Percentiles rank a stretch among this genome's conserved stretches.
These are phyloP conservation scores for Cutaneotrichosporon spelunceum DNA, from an alignment of 1,284 basidiomycete genomes.

Conservation along the genomic window DNA sequence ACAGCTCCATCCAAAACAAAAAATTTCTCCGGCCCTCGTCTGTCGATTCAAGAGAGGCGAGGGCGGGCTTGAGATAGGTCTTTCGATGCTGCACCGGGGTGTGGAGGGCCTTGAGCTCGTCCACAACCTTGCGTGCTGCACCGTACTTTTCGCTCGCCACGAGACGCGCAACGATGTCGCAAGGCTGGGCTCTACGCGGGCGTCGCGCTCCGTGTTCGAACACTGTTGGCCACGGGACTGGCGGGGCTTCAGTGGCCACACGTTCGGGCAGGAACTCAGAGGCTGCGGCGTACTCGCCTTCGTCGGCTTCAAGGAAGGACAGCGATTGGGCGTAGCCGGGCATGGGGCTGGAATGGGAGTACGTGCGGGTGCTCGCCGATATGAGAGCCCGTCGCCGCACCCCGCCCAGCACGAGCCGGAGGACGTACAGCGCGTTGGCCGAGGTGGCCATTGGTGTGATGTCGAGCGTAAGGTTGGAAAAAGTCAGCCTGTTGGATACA, in stretches of 20 bases:
- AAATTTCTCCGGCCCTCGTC: constrained; percentile 23
- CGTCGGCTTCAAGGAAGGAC: constrained; percentile 37
- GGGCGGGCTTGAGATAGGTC: constrained; percentile 35
- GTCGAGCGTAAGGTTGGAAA: neutral
- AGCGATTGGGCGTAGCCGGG: neutral
- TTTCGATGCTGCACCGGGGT: constrained; percentile 29
- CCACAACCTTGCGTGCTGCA: constrained; percentile 30
- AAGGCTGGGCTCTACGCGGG: constrained; percentile 14
- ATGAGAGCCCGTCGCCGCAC: constrained; percentile 7
- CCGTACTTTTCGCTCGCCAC: constrained; percentile 23
- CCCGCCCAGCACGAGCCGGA: constrained; percentile 22
- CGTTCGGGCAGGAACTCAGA: constrained; percentile 28
- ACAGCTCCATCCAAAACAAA: constrained; percentile 40
- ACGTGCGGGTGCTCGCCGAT: neutral
- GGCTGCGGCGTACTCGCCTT: constrained; percentile 31
- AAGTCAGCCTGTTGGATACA: neutral
- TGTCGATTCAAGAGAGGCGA: constrained; percentile 8
- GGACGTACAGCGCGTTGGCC: constrained; percentile 25
- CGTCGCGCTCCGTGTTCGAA: constrained; percentile 24
- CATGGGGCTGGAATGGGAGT: neutral
- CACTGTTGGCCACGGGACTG: constrained; percentile 43
- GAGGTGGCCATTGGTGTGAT: constrained; percentile 15
- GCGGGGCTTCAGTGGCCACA: constrained; percentile 10
- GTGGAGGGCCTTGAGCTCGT: constrained; percentile 34
- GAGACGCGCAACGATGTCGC: constrained; percentile 37